Base-by-base conservation (phyloP, 306 rosid genomes). In the Pueraria montana region DNA sequence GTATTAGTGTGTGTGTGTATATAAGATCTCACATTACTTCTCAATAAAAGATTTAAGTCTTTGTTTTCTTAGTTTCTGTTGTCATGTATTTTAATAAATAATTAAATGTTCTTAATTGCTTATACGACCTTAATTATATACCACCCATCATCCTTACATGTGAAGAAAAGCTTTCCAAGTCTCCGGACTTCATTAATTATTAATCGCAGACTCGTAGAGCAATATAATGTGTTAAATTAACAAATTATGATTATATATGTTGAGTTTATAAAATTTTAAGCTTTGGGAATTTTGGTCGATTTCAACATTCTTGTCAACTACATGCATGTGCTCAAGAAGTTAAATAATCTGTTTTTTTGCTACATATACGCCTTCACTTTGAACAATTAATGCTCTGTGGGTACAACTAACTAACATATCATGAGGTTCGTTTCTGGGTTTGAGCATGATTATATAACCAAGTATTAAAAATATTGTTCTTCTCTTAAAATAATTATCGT, bases 271-370 rank as follows among this genome's bases (percentile, higher is more conserved):
- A 89, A 88, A 83, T 83, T 66, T 81, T 64, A 79, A 40, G 50
- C 67, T 65, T 64, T 89, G 73, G 46, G 91, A 91, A 88, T 93
- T 91, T 93, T 89, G 87, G 94, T 90, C 90, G 90, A 91, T 82
- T 65, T 86, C 75, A 87, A 82, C 78, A 76, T 88, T 81, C 73
- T 83, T 78, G 87, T 91, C 86, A 89, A 89, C 89, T 56, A 16
- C 18, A 72, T 85, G 88, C 89, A 91, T 91, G 86, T 88, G 92
- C 70, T 59, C 7, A 24, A 8, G 38, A 48, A 48, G 59, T 81
- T 65, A 82, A 78, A 82, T 23, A 8, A 46, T 82, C 5, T 74
- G 83, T 69, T 79, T 67, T 73, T 45, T 46, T 36, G 79, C 76
- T 82, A 48, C 87, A 72, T 27, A 78, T 59, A 42, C 81, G 72